Percentiles rank a stretch among this genome's conserved stretches.
Evolutionary conservation across 768 basidiomycete species (phyloP).

Genomic region (Podaxis rugospora): DNA sequence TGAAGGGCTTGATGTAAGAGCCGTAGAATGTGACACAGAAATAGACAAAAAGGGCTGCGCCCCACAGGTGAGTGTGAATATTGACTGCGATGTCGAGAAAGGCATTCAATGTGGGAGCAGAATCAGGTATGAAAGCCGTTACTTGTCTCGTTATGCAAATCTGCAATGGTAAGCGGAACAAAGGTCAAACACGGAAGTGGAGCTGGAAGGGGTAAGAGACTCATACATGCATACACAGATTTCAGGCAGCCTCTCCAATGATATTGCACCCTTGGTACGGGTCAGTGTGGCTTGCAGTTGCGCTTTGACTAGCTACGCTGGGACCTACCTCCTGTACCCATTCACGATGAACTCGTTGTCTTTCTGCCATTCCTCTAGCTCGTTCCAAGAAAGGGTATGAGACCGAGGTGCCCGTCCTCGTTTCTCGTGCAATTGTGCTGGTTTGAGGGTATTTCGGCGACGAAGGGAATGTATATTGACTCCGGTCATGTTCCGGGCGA

Average conservation of each 20-base stretch:
- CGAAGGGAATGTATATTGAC: background rate
- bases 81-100: slow-evolving; percentile 50
- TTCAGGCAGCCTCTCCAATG: slow-evolving; percentile 57
- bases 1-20: slow-evolving; percentile 43
- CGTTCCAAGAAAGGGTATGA: slow-evolving; percentile 43
- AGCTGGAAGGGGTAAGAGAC: slow-evolving; percentile 13
- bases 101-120: slow-evolving; percentile 10
- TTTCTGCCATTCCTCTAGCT: slow-evolving; percentile 64
- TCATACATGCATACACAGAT: slow-evolving; percentile 67
- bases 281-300: slow-evolving; percentile 11
- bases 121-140: slow-evolving; percentile 10
- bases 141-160: slow-evolving; percentile 80
- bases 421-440: background rate
- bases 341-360: slow-evolving; percentile 71
- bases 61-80: slow-evolving; percentile 79
- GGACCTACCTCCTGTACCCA: slow-evolving; percentile 64
- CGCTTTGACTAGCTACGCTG: slow-evolving; percentile 5
- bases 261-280: slow-evolving; percentile 45
- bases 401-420: background rate
- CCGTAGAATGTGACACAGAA: slow-evolving; percentile 51
- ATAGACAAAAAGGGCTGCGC: slow-evolving; percentile 55
- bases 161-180: slow-evolving; percentile 29
- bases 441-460: slow-evolving; percentile 1
- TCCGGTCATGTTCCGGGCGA: background rate
- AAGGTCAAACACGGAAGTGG: slow-evolving; percentile 16